Evolutionary conservation across 31 red algal genomes (phyloP), one percentile per base, ranked within the genome.

Genomic region (Endocladia muricata): DNA sequence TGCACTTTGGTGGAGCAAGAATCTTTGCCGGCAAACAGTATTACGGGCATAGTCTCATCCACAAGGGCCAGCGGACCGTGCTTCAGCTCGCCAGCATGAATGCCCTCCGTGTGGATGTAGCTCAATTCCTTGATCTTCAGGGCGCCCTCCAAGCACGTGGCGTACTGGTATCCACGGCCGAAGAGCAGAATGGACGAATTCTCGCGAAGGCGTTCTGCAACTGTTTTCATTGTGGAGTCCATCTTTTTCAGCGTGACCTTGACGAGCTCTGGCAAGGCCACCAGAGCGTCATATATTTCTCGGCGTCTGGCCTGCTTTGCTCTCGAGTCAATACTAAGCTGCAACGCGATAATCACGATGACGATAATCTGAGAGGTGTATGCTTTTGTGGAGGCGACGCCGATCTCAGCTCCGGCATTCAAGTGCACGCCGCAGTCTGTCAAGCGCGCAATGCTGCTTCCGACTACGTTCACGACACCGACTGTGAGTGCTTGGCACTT

Each of bases 51-150:
- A 25, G 92, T 82, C 43, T 99, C 88, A 84, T 95, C 92, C 19
- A 99, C 72, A 3, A 99, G 78, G 25, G 97, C 97, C 4, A 99
- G 76, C 4, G 93, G 97, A 13, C 97, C 97, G 70, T 99, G 93
- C 61, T 99, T 96, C 33, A 99, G 77, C 44, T 99, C 97, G 23
- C 93, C 97, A 3, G 93, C 93, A 55, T 96, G 92, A 62, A 94
- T 94, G 41, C 89, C 97, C 73, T 99, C 89, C 8, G 93, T 94
- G 70, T 99, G 93, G 67, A 94, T 88, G 51, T 96, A 96, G 37
- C 80, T 79, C 31, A 99, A 65, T 76, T 96, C 93, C 66, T 99
- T 99, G 75, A 99, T 86, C 75, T 99, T 99, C 55, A 99, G 78
- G 11, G 93, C 89, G 7, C 82, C 97, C 61, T 99, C 97, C 13